Conservation (phyloP, 2,329 filamentous ascomycete species). For the Aspergillus alliaceus region DNA sequence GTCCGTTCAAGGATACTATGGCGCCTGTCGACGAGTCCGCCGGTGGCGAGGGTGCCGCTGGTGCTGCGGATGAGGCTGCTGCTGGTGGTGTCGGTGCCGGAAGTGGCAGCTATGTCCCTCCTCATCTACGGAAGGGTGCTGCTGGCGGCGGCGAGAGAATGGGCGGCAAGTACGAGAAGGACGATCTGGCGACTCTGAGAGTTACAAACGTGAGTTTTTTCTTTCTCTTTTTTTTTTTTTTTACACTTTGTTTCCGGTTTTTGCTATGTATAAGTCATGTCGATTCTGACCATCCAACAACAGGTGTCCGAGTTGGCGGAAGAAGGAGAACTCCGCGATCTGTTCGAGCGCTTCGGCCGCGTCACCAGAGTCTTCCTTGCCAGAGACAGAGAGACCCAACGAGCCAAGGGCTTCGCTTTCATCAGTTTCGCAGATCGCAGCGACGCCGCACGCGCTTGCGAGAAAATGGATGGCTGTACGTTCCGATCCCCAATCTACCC, state of each 20-base stretch:
- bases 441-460: constrained; percentile 89
- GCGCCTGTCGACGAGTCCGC: constrained; percentile 60
- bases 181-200: constrained; percentile 92
- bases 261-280: background rate
- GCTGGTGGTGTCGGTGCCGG: constrained; percentile 62
- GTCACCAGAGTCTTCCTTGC: constrained; percentile 97
- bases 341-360: constrained; percentile 96
- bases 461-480: constrained; percentile 94
- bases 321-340: constrained; percentile 89
- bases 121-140: constrained; percentile 76
- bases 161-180: constrained; percentile 90
- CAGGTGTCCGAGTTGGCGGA: constrained; percentile 96
- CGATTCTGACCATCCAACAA: constrained; percentile 8
- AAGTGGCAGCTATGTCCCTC: constrained; percentile 89
- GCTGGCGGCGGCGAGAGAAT: constrained; percentile 72
- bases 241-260: background rate
- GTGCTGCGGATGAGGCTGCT: constrained; percentile 43
- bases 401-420: constrained; percentile 98
- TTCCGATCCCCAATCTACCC: constrained; percentile 20
- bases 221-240: constrained; percentile 1
- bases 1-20: constrained; percentile 99
- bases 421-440: constrained; percentile 90
- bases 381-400: constrained; percentile 93
- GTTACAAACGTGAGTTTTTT: constrained; percentile 84
- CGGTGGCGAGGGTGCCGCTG: constrained; percentile 38